Conservation (phyloP, 106 monocot species). For the Allium fistulosum region DNA sequence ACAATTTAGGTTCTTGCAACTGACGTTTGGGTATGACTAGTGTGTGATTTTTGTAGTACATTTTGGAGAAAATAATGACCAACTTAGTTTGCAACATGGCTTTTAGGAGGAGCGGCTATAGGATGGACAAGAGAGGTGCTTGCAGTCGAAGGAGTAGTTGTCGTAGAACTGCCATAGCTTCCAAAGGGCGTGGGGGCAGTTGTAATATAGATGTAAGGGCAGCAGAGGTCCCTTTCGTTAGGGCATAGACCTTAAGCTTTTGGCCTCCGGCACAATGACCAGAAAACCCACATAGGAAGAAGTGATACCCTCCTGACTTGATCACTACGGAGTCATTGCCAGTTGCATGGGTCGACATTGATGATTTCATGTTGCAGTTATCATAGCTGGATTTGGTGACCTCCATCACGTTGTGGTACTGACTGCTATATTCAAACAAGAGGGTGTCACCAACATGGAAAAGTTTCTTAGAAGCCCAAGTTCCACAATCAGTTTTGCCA, state of each 20-base stretch:
- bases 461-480: no score
- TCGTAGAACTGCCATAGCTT: neutral
- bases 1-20: no score
- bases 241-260: conserved; percentile 37
- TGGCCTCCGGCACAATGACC: conserved; percentile 57
- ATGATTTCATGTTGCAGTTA: conserved; percentile 19
- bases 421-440: conserved; percentile 18
- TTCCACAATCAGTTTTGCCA: no score
- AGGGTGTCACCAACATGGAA: no score
- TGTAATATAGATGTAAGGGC: conserved; percentile 8
- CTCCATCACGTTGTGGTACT: neutral
- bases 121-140: neutral
- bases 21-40: no score
- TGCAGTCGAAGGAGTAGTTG: neutral
- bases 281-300: conserved; percentile 54
- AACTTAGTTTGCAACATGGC: no score
- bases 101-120: neutral
- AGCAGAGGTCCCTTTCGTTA: conserved; percentile 15
- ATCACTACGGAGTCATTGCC: conserved; percentile 59
- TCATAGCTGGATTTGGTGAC: conserved; percentile 28
- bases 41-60: no score
- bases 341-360: conserved; percentile 25
- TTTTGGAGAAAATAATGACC: no score
- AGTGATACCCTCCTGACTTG: conserved; percentile 32
- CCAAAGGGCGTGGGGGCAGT: neutral